Percentiles rank a stretch among this genome's conserved stretches.
phyloP scores from a whole-genome alignment of 805 yeast species.

The Barnettozyma vustinii region DNA sequence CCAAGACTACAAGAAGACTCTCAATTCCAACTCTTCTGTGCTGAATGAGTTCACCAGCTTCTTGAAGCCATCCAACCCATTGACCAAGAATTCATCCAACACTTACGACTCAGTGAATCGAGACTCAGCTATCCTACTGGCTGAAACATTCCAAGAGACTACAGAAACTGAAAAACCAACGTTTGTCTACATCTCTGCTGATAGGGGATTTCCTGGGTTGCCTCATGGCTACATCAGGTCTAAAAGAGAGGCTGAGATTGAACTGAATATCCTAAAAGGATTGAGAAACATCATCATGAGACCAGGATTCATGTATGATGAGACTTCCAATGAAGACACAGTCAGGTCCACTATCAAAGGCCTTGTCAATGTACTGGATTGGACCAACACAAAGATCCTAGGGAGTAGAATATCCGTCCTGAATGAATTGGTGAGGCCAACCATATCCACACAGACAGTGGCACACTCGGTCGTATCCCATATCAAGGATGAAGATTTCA shows the following conservation, averaged over 20 bases:
- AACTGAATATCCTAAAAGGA: constrained; percentile 37
- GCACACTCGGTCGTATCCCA: constrained; percentile 53
- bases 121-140: constrained; percentile 61
- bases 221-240: constrained; percentile 70
- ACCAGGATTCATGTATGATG: constrained; percentile 83
- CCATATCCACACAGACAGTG: constrained; percentile 63
- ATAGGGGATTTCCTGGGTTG: constrained; percentile 58
- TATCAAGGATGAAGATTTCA: constrained; percentile 42
- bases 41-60: constrained; percentile 33
- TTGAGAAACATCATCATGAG: constrained; percentile 62
- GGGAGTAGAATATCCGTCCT: constrained; percentile 32
- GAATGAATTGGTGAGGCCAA: constrained; percentile 52
- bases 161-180: constrained; percentile 29
- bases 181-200: constrained; percentile 81
- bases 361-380: constrained; percentile 38
- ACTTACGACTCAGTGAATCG: constrained; percentile 63
- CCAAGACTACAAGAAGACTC: constrained; percentile 54
- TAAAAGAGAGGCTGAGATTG: constrained; percentile 72
- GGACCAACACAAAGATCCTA: constrained; percentile 39
- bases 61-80: constrained; percentile 56
- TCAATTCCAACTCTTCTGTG: constrained; percentile 25
- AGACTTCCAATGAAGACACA: constrained; percentile 26
- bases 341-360: constrained; percentile 38
- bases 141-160: constrained; percentile 42
- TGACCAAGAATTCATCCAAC: constrained; percentile 35